phyloP scores from a whole-genome alignment of 176 grass and related monocot species.

The Thalia dealbata region DNA sequence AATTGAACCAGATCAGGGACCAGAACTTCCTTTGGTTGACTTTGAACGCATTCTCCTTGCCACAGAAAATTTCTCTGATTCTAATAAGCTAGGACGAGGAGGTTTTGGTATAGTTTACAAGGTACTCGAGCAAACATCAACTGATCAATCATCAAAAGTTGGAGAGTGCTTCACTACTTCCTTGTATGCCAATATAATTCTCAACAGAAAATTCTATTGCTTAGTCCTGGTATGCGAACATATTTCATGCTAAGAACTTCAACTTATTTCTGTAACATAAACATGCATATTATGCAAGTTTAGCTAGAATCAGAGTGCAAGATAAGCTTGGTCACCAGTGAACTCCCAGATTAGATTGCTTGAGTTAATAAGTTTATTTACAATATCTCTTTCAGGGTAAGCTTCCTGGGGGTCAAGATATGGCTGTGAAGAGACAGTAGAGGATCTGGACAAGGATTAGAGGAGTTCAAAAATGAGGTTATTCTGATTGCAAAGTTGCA shows the following conservation, averaged over 20 bases:
- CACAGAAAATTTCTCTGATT: not conserved
- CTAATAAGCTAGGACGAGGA: not conserved
- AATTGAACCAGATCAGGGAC: not conserved
- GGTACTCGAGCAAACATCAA: not conserved
- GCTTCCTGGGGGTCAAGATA: not conserved
- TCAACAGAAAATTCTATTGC: too few relatives aligned
- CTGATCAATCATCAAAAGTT: too few relatives aligned
- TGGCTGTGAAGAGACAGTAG: slow-evolving; percentile 1
- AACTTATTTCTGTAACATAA: too few relatives aligned
- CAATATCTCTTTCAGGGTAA: not conserved
- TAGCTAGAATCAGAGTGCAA: too few relatives aligned
- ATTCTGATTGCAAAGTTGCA: slow-evolving; percentile 2
- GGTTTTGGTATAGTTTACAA: slow-evolving; percentile 1
- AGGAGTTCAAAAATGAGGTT: slow-evolving; percentile 5
- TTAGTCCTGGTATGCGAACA: too few relatives aligned
- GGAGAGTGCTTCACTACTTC: too few relatives aligned
- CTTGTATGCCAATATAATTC: too few relatives aligned
- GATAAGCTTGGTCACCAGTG: too few relatives aligned
- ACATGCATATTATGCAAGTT: too few relatives aligned
- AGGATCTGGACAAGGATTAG: slow-evolving; percentile 1
- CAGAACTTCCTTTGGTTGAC: not conserved
- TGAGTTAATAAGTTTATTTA: not conserved
- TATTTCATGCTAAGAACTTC: too few relatives aligned
- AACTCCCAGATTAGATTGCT: too few relatives aligned
- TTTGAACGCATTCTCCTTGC: not conserved